Evolutionary conservation across 768 basidiomycete species (phyloP).

Genomic region (Agrocybe chaxingu): DNA sequence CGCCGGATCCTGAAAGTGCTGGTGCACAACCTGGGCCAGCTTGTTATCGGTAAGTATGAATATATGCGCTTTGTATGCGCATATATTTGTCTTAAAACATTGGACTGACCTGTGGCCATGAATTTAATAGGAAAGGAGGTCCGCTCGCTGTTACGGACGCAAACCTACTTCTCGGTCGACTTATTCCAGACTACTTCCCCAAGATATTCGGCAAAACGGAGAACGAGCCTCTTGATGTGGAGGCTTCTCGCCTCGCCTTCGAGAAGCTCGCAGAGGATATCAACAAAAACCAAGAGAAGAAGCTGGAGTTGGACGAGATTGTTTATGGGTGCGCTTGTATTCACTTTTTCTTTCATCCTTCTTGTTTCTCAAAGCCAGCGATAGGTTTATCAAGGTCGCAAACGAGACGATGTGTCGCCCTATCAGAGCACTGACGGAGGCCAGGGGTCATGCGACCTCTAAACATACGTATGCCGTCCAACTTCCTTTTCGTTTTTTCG

Average conservation of each 20-base stretch:
- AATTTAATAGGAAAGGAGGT: conserved; percentile 72
- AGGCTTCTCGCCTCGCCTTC: conserved; percentile 67
- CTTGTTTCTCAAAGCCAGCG: neutral
- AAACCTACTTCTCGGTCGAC: conserved; percentile 83
- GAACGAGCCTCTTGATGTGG: conserved; percentile 76
- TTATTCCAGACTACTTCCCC: conserved; percentile 89
- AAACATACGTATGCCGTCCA: conserved; percentile 55
- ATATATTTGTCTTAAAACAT: neutral
- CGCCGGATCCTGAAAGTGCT: conserved; percentile 93
- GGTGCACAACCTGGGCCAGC: conserved; percentile 93
- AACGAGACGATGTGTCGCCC: conserved; percentile 97
- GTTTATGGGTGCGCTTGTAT: conserved; percentile 68
- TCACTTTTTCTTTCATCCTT: neutral
- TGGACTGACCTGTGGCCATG: neutral
- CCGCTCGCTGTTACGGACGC: conserved; percentile 92
- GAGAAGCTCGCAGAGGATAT: conserved; percentile 67
- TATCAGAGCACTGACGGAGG: conserved; percentile 88
- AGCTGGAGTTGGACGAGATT: conserved; percentile 75
- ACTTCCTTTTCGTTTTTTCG: neutral
- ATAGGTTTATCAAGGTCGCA: conserved; percentile 90
- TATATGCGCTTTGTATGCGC: neutral
- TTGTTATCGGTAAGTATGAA: conserved; percentile 67
- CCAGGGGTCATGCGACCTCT: conserved; percentile 77
- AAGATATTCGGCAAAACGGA: conserved; percentile 93
- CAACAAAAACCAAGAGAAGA: conserved; percentile 57